Base-by-base conservation (phyloP, 208 protist species). In the Crithidia expoeki region DNA sequence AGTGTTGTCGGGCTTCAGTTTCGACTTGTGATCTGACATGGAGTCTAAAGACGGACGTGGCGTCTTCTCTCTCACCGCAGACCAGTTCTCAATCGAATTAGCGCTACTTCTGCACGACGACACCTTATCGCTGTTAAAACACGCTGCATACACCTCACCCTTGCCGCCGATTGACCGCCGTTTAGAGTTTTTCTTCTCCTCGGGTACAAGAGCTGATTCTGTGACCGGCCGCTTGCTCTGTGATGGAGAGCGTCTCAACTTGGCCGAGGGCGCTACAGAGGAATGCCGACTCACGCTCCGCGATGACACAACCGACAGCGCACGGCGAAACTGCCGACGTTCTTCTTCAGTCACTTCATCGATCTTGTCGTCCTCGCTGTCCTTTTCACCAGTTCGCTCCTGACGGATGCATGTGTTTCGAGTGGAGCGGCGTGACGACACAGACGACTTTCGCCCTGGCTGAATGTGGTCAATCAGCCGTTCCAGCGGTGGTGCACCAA, bases 221-320 rank as follows among this genome's bases (percentile, higher is more conserved):
- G 14, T 2, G 1, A 2, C 2, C 25, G 30, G 10, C 46, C 4
- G 25, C 17, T 21, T 32, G 46, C 30, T 42, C 27, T 21, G 23
- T 5, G 58, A 38, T 2, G 6, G 42, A 2, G 58, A 36, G 25
- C 42, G 58, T 0, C 58, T 38, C 42, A 46, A 65, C 21, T 9
- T 21, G 9, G 44, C 28, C 2, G 76, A 53, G 17, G 40, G 78
- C 21, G 74, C 42, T 16, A 69, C 58, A 32, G 78, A 87, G 2
- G 78, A 61, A 28, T 70, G 78, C 1, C 71, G 82, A 55, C 74
- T 87, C 12, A 53, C 75, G 60, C 68, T 76, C 40, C 77, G 82
- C 9, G 74, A 84, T 4, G 80, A 81, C 2, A 61, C 11, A 16
- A 27, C 72, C 1, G 82, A 87, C 23, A 87, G 58, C 33, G 82